Evolutionary conservation across 371 early-diverging fungal genomes (phyloP).

Genomic region (Apophysomyces trapeziformis): DNA sequence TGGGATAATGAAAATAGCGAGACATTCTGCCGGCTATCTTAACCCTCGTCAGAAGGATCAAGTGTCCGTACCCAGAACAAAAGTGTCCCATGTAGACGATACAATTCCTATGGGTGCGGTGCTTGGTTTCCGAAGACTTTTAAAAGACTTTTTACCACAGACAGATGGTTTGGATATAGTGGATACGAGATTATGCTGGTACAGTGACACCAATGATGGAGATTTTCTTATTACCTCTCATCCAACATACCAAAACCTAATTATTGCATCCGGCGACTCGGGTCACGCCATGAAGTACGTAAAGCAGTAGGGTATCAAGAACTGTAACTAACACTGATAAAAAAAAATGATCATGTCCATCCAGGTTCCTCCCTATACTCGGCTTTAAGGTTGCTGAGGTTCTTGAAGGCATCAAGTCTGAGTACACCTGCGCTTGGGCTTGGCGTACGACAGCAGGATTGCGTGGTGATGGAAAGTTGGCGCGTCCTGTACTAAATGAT

Average conservation of each 20-base stretch:
- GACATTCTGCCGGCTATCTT: conserved; percentile 19
- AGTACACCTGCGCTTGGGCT: conserved; percentile 31
- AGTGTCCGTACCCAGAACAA: conserved; percentile 32
- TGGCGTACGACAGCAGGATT: conserved; percentile 16
- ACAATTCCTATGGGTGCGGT: conserved; percentile 31
- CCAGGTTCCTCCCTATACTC: conserved; percentile 36
- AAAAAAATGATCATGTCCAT: background rate
- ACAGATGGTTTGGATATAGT: conserved; percentile 17
- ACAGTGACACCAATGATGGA: conserved; percentile 43
- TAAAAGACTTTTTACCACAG: conserved; percentile 24
- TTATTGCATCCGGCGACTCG: conserved; percentile 43
- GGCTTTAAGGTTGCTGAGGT: conserved; percentile 40
- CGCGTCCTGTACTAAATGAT: background rate
- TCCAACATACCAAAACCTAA: conserved; percentile 36
- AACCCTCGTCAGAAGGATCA: conserved; percentile 19
- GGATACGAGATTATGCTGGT: conserved; percentile 29
- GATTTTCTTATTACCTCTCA: conserved; percentile 43
- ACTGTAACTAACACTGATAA: background rate
- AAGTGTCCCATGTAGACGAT: conserved; percentile 19
- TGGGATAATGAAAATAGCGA: conserved; percentile 23
- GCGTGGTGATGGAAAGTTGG: too few species aligned
- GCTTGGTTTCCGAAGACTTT: conserved; percentile 20
- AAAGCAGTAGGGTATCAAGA: background rate
- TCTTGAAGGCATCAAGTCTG: conserved; percentile 33
- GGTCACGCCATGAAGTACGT: conserved; percentile 47